Base-by-base conservation (phyloP, 1,139 yeast species). In the Wickerhamiella infanticola region DNA sequence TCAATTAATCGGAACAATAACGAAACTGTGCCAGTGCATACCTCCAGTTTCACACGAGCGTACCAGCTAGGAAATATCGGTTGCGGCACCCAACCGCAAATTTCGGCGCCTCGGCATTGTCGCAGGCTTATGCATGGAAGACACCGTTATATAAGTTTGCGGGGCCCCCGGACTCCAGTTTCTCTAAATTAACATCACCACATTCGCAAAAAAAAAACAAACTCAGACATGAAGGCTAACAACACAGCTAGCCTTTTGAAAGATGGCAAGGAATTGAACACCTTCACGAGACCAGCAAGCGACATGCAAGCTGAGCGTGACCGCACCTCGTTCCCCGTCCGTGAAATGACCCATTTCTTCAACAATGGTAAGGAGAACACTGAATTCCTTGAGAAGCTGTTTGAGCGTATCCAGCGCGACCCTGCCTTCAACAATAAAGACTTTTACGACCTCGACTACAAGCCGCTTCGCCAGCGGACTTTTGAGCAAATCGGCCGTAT, bases 351-450 rank as follows among this genome's bases (percentile, higher is more conserved):
- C 44, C 64, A 71, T 48, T 76, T 73, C 59, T 61, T 78, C 47
- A 80, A 77, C 51, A 79, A 80, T 4, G 66, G 72, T 43, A 69
- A 72, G 47, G 64, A 63, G 43, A 65, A 64, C 51, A 70, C 79
- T 18, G 63, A 58, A 41, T 55, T 65, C 50, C 62, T 72, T 48
- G 73, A 74, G 53, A 65, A 66, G 48, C 60, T 77, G 48, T 67
- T 69, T 63, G 64, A 59, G 48, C 63, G 65, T 45, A 62, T 73
- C 51, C 79, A 74, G 61, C 61, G 75, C 36, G 80, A 77, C 58
- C 81, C 82, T 1, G 62, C 72, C 13, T 70, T 75, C 49, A 67
- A 72, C 47, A 66, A 70, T 39, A 68, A 67, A 45, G 64, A 66
- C 48, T 72, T 68, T 57, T 78, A 77, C 57, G 83, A 78, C 52